Conservation (phyloP, 306 rosid species). For the Ormosia semicastrata region DNA sequence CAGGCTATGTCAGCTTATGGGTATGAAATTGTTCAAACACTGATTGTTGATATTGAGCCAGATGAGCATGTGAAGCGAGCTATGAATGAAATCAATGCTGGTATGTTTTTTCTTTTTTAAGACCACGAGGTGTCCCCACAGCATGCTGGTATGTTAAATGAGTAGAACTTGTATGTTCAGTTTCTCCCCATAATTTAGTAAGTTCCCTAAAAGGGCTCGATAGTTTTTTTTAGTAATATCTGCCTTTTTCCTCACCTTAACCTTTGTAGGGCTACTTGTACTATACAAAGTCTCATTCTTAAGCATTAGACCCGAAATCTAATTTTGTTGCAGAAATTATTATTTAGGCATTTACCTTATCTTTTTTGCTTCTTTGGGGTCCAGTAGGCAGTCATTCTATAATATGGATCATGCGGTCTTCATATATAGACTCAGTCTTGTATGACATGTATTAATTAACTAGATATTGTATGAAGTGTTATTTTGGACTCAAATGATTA, state of each 20-base stretch:
- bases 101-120: conserved; percentile 31
- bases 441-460: background rate
- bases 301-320: background rate
- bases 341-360: background rate
- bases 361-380: background rate
- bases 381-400: background rate
- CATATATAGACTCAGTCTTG: background rate
- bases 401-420: background rate
- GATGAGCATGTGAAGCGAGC: conserved; percentile 91
- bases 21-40: conserved; percentile 89
- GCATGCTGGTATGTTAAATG: conserved; percentile 49
- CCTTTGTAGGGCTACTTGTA: background rate
- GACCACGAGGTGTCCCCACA: background rate
- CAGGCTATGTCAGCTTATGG: conserved; percentile 99
- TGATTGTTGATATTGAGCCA: conserved; percentile 87
- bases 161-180: background rate
- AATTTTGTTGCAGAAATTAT: background rate
- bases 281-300: background rate
- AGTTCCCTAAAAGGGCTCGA: background rate
- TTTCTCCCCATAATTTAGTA: background rate
- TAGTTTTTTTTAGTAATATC: background rate
- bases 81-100: conserved; percentile 97
- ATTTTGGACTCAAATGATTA: background rate
- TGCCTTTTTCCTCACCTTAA: background rate
- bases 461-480: background rate